phyloP scores from a whole-genome alignment of 306 rosid genomes.

The Morella rubra region DNA sequence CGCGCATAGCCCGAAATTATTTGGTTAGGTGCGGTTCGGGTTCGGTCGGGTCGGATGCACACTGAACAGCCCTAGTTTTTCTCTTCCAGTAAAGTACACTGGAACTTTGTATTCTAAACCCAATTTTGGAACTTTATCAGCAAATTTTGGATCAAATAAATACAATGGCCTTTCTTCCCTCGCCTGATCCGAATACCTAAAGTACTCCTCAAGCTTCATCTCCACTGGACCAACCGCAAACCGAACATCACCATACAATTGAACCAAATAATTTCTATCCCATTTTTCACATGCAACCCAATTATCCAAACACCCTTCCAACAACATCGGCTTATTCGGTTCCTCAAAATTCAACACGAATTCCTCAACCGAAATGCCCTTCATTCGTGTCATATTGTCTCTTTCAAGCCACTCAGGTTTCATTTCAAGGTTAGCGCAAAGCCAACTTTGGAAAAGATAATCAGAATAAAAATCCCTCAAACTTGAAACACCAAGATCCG shows the following conservation, averaged over 20 bases:
- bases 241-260: conserved; percentile 58
- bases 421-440: conserved; percentile 95
- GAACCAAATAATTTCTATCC: conserved; percentile 77
- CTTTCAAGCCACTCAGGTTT: conserved; percentile 85
- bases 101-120: conserved; percentile 77
- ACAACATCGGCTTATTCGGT: conserved; percentile 71
- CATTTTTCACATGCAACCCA: conserved; percentile 80
- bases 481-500: conserved; percentile 16
- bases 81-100: too few relatives aligned
- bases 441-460: conserved; percentile 95
- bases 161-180: conserved; percentile 89
- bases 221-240: conserved; percentile 84
- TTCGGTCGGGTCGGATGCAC: too few relatives aligned
- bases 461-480: conserved; percentile 88
- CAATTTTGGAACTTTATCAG: conserved; percentile 72
- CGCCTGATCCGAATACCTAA: conserved; percentile 65
- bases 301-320: conserved; percentile 85
- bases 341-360: conserved; percentile 70
- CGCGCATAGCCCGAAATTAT: too few relatives aligned
- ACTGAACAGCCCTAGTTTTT: too few relatives aligned
- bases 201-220: conserved; percentile 78
- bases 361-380: conserved; percentile 79
- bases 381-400: conserved; percentile 67
- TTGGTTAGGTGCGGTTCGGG: too few relatives aligned
- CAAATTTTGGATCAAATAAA: conserved; percentile 82